phyloP scores from a whole-genome alignment of 2,329 filamentous ascomycete species.

The Fusarium nodosum region DNA sequence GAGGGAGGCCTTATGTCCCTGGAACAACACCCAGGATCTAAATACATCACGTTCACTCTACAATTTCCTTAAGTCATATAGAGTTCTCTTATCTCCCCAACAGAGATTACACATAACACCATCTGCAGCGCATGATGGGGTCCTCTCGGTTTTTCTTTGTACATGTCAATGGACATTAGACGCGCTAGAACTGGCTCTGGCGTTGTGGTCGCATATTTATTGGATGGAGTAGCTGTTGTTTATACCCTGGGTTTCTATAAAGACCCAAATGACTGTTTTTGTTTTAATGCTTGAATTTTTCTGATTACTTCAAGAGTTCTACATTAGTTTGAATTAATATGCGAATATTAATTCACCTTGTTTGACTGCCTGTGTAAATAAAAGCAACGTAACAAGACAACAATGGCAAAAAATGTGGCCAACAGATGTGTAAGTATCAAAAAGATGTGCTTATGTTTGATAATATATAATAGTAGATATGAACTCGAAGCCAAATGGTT shows the following conservation, averaged over 20 bases:
- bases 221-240: slow-evolving; percentile 39
- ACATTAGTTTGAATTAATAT: slow-evolving; percentile 43
- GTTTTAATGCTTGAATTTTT: slow-evolving; percentile 12
- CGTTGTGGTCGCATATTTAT: slow-evolving; percentile 32
- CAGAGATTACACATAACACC: slow-evolving; percentile 4
- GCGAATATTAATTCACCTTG: slow-evolving; percentile 37
- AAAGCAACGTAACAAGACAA: background rate
- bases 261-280: slow-evolving; percentile 11
- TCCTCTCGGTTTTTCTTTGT: slow-evolving; percentile 21
- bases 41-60: slow-evolving; percentile 7
- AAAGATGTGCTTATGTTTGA: slow-evolving; percentile 15
- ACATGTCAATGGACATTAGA: slow-evolving; percentile 21
- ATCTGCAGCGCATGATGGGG: slow-evolving; percentile 38
- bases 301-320: slow-evolving; percentile 20
- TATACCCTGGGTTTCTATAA: slow-evolving; percentile 45
- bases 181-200: slow-evolving; percentile 30
- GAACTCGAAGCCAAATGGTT: background rate
- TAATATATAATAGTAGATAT: slow-evolving; percentile 1
- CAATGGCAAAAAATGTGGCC: background rate
- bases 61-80: slow-evolving; percentile 6
- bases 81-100: slow-evolving; percentile 17
- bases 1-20: slow-evolving; percentile 60
- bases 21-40: slow-evolving; percentile 53
- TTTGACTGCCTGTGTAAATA: background rate
- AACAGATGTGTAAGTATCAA: background rate